Conservation (phyloP, 2,329 filamentous ascomycete species). For the Botrytis cinerea region DNA sequence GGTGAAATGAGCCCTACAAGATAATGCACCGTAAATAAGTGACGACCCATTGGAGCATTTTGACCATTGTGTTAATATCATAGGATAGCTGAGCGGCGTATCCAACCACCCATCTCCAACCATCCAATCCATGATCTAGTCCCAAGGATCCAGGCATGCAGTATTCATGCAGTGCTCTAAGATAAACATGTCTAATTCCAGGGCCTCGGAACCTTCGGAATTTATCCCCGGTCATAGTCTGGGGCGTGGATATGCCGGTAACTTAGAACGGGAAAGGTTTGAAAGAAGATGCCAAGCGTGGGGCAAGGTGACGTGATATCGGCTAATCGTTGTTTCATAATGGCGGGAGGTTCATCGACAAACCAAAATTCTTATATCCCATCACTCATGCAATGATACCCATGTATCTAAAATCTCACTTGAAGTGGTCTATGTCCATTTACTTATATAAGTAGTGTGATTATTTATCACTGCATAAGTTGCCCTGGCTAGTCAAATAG, state of each 20-base stretch:
- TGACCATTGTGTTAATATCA: not conserved
- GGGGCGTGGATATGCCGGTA: not conserved
- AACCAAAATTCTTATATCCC: not conserved
- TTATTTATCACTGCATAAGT: not conserved
- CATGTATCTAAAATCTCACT: not conserved
- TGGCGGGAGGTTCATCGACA: not conserved
- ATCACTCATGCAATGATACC: not conserved
- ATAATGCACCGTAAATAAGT: not conserved
- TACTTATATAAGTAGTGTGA: not conserved
- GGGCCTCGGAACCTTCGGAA: not conserved
- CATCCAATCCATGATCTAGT: too few species aligned
- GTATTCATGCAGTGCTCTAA: not conserved
- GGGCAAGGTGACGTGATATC: not conserved
- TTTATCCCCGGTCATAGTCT: not conserved
- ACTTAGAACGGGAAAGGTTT: not conserved
- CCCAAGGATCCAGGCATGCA: not conserved
- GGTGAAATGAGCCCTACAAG: not conserved
- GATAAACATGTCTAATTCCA: not conserved
- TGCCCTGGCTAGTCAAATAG: not conserved
- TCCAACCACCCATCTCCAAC: not conserved
- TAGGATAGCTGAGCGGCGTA: not conserved
- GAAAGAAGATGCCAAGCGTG: not conserved
- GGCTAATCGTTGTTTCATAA: constrained; percentile 13
- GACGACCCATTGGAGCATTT: not conserved
- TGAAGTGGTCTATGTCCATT: not conserved